Percentiles rank a stretch among this genome's conserved stretches.
These are phyloP conservation scores for Lupinus albus DNA, from an alignment of 306 rosid genomes.

Conservation along the genomic window DNA sequence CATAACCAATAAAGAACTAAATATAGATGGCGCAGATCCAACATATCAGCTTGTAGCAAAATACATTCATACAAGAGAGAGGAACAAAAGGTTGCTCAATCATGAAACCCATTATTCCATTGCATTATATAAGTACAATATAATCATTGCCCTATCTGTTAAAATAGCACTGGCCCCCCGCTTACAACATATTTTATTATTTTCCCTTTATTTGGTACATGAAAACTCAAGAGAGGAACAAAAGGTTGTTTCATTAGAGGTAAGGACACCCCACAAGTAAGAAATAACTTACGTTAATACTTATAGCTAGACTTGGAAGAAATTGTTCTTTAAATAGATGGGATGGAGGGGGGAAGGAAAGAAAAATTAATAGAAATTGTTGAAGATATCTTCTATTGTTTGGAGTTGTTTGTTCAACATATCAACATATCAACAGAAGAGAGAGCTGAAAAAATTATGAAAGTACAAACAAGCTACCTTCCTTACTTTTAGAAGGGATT, in stretches of 20 bases:
- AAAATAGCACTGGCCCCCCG: background rate
- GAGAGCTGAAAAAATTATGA: slow-evolving; percentile 28
- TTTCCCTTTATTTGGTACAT: background rate
- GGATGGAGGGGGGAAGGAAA: too few relatives aligned
- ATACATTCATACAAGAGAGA: too few relatives aligned
- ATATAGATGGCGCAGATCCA: slow-evolving; percentile 23
- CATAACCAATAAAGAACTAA: slow-evolving; percentile 40
- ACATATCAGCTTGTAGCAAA: slow-evolving; percentile 24
- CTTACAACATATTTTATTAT: background rate
- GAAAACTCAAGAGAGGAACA: background rate
- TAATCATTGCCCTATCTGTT: background rate
- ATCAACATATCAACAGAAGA: background rate
- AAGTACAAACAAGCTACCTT: slow-evolving; percentile 8
- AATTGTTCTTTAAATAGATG: slow-evolving; percentile 17
- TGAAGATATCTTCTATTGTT: too few relatives aligned
- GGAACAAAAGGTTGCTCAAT: too few relatives aligned
- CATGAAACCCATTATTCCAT: background rate
- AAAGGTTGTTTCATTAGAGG: background rate
- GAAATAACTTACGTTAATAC: background rate
- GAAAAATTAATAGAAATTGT: too few relatives aligned
- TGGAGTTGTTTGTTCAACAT: too few relatives aligned
- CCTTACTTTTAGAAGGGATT: slow-evolving; percentile 9
- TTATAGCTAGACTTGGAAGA: background rate
- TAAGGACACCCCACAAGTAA: background rate
- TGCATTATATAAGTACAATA: background rate